These are phyloP conservation scores for Aspergillus baeticus DNA, from an alignment of 495 filamentous ascomycete genomes.

Conservation along the genomic window DNA sequence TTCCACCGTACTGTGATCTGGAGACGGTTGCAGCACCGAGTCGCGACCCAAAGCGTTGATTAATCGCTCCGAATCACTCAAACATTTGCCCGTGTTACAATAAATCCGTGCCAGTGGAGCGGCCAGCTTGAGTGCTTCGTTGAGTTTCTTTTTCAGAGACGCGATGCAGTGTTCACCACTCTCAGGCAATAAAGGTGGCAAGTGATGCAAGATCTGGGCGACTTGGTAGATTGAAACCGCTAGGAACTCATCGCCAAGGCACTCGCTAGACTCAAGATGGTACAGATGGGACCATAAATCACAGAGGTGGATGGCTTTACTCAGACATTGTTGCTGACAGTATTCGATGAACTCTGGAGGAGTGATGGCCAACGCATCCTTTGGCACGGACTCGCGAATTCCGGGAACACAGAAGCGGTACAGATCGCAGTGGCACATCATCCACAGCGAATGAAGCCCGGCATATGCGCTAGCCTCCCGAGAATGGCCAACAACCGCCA, in stretches of 20 bases:
- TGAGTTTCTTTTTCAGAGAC: background rate
- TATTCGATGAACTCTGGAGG: background rate
- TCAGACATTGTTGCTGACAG: background rate
- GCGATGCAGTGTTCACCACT: background rate
- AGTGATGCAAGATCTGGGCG: constrained; percentile 1
- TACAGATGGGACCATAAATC: constrained; percentile 2
- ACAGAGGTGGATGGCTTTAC: background rate
- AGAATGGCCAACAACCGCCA: background rate
- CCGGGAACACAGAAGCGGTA: constrained; percentile 5
- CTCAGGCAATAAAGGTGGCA: background rate
- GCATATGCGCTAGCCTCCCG: background rate
- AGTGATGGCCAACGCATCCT: background rate
- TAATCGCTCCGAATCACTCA: background rate
- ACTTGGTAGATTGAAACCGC: background rate
- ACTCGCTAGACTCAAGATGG: constrained; percentile 4
- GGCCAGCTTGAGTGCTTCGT: background rate
- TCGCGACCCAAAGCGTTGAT: background rate
- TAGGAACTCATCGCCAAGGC: background rate
- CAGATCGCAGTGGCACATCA: constrained; percentile 3
- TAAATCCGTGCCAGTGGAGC: background rate
- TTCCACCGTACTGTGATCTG: background rate
- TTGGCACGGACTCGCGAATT: background rate
- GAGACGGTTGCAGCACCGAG: background rate
- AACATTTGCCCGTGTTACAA: background rate
- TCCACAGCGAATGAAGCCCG: constrained; percentile 1